Percentiles rank a stretch among this genome's conserved stretches.
Conservation (phyloP, 1,284 basidiomycete species). For the Leccinum pachyderme region DNA sequence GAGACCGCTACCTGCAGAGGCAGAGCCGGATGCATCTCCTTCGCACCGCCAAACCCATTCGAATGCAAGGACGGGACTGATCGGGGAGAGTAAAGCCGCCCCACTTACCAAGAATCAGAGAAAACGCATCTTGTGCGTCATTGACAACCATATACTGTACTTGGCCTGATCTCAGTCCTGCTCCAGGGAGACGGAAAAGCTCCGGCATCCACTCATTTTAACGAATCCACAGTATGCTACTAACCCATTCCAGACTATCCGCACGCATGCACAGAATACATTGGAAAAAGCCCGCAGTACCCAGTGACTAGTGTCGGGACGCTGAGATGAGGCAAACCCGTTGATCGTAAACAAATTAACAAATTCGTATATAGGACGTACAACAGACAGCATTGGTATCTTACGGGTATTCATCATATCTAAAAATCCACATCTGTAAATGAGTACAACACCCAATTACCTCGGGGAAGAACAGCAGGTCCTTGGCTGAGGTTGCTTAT, state of each 20-base stretch:
- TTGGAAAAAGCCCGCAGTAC: constrained; percentile 48
- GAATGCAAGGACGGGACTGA: constrained; percentile 46
- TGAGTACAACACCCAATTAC: constrained; percentile 13
- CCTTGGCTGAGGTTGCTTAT: constrained; percentile 12
- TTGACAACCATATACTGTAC: constrained; percentile 2
- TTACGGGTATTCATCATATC: constrained; percentile 23
- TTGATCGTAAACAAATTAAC: constrained; percentile 20
- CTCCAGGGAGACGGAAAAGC: constrained; percentile 60
- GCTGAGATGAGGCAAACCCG: neutral
- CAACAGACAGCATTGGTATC: constrained; percentile 21
- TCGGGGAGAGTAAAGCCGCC: constrained; percentile 65
- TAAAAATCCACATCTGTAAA: constrained; percentile 16
- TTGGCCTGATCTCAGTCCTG: constrained; percentile 8
- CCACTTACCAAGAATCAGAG: constrained; percentile 66
- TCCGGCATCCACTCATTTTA: constrained; percentile 71
- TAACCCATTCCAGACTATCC: constrained; percentile 77
- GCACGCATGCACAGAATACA: constrained; percentile 78
- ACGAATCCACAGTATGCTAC: constrained; percentile 62
- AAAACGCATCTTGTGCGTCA: constrained; percentile 66
- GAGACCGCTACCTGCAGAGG: constrained; percentile 16
- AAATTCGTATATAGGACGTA: constrained; percentile 18
- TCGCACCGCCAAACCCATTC: constrained; percentile 9
- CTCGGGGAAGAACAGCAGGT: constrained; percentile 4
- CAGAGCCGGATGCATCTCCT: constrained; percentile 14
- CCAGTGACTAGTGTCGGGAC: neutral